These are phyloP conservation scores for Tricholoma furcatifolium DNA, from an alignment of 768 basidiomycete genomes.

Conservation along the genomic window DNA sequence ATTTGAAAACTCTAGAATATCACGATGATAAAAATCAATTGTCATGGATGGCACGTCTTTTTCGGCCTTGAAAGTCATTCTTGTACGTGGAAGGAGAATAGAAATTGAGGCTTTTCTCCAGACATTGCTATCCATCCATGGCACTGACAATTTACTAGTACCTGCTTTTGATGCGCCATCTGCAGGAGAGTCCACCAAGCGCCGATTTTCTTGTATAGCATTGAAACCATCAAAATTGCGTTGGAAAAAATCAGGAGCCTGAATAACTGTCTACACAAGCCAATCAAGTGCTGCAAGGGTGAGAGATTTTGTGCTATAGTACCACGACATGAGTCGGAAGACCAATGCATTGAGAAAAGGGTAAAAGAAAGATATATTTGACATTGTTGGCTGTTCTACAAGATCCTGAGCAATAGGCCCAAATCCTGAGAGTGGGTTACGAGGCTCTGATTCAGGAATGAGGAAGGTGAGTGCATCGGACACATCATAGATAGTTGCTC, in stretches of 20 bases:
- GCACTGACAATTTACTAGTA: neutral
- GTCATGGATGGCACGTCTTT: neutral
- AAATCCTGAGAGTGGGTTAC: neutral
- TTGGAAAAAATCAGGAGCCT: neutral
- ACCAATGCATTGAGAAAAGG: constrained; percentile 4
- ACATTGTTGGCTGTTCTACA: neutral
- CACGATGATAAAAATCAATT: neutral
- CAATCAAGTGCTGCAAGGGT: neutral
- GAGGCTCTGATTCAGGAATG: neutral
- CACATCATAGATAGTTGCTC: neutral
- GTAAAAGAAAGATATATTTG: neutral
- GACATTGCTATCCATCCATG: neutral
- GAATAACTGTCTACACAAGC: neutral
- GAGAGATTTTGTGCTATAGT: neutral
- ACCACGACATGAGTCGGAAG: constrained; percentile 4
- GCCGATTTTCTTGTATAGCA: neutral
- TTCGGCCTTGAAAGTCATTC: neutral
- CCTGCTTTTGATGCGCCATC: neutral
- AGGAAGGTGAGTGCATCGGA: neutral
- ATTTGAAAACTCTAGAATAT: neutral
- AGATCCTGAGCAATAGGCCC: neutral
- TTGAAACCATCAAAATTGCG: constrained; percentile 1
- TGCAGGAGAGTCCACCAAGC: neutral
- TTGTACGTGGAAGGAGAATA: neutral
- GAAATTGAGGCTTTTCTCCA: neutral